Base-by-base conservation (phyloP, 805 yeast species). In the Wickerhamomyces tratensis region DNA sequence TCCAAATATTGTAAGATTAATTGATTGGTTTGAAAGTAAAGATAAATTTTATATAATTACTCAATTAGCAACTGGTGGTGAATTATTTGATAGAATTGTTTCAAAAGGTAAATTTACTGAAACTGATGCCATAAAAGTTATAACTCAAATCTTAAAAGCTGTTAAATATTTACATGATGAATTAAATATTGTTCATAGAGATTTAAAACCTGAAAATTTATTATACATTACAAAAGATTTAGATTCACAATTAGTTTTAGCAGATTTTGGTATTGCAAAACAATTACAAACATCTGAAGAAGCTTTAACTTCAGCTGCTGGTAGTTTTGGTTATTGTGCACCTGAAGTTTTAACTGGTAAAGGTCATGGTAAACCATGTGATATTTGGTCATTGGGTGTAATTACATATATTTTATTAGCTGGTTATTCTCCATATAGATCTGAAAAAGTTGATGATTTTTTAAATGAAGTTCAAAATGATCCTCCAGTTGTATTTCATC, bases 211-310 rank as follows among this genome's bases (percentile, higher is more conserved):
- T 4, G 98, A 91, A 59, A 91, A 91, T 62, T 74, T 91, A 39
- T 69, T 91, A 39, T 89, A 86, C 57, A 63, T 86, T 40, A 65
- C 67, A 7, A 57, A 61, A 6, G 76, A 69, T n/a, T 73, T 69
- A 12, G 71, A 79, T 47, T 80, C 95, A 8, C 79, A 76, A 42
- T 70, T 91, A 33, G 96, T 89, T 10, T 68, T 91, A 49, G 96
- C 97, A 1, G 98, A 91, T 64, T 91, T 91, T 62, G 98, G 98
- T 40, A 93, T 91, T 47, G 96, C 98, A 33, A 86, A 86, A 60
- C 73, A 76, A 52, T 65, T 91, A 49, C 68, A 71, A 45, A 61
- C 69, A 11, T 71, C 77, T 5, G 74, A 77, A 50, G 86, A 83
- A 43, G 65, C 76, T 46, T 67, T 86, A 45, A 77, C 72, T 31